These are phyloP conservation scores for Ogataea degrootiae DNA, from an alignment of 805 yeast species.

Conservation along the genomic window DNA sequence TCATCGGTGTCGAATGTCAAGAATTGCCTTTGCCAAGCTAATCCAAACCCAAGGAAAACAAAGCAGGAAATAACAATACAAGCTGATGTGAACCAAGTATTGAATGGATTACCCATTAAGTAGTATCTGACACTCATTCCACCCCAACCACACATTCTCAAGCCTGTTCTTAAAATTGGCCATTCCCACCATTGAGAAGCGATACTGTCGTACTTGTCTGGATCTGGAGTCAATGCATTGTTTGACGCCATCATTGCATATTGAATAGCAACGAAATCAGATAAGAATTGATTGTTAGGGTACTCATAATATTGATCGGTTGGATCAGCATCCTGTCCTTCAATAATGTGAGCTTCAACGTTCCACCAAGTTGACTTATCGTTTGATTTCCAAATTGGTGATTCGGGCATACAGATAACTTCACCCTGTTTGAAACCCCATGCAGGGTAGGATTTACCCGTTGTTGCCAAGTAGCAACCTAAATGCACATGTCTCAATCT, in stretches of 20 bases:
- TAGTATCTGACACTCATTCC: slow-evolving; percentile 51
- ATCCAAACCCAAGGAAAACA: slow-evolving; percentile 33
- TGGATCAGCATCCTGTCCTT: slow-evolving; percentile 34
- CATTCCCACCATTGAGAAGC: slow-evolving; percentile 82
- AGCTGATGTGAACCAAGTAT: slow-evolving; percentile 57
- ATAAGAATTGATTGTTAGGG: slow-evolving; percentile 52
- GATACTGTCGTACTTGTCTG: slow-evolving; percentile 63
- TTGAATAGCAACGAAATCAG: slow-evolving; percentile 68
- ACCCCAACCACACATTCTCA: slow-evolving; percentile 77
- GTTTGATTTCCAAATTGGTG: slow-evolving; percentile 19
- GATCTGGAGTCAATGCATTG: slow-evolving; percentile 76
- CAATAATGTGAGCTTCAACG: slow-evolving; percentile 63
- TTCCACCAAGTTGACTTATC: slow-evolving; percentile 81
- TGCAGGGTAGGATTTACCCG: slow-evolving; percentile 77
- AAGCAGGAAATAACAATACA: slow-evolving; percentile 42
- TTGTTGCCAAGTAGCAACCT: slow-evolving; percentile 81
- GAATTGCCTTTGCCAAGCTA: slow-evolving; percentile 69
- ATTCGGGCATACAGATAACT: slow-evolving; percentile 58
- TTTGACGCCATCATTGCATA: slow-evolving; percentile 82
- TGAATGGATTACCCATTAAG: slow-evolving; percentile 61
- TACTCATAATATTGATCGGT: slow-evolving; percentile 30
- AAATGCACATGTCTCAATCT: slow-evolving; percentile 63
- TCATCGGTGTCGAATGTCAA: slow-evolving; percentile 24
- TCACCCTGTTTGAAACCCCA: slow-evolving; percentile 99
- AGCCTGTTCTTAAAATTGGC: slow-evolving; percentile 66